Conservation (phyloP, 257 asterid genomes). For the Gynochthodes officinalis region DNA sequence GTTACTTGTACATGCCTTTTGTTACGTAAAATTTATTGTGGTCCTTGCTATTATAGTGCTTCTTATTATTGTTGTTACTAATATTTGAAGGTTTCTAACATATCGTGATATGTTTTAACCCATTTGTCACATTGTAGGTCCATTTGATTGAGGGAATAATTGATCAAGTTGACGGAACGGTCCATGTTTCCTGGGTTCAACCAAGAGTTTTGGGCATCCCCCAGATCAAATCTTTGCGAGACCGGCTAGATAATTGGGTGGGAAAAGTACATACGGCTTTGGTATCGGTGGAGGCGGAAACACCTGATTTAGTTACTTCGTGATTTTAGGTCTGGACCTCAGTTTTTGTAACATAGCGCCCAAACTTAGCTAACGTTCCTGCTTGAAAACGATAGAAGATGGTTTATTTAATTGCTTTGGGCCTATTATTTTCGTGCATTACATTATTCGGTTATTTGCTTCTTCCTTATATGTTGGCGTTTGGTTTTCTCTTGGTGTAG, state of each 20-base stretch:
- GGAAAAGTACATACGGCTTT: conserved; percentile 85
- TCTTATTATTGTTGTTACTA: too few relatives aligned
- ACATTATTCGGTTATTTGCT: not conserved
- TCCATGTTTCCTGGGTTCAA: conserved; percentile 92
- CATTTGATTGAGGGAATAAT: conserved; percentile 93
- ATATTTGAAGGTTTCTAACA: not conserved
- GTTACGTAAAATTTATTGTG: too few relatives aligned
- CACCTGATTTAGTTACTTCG: conserved; percentile 90
- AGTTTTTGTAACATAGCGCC: conserved; percentile 23
- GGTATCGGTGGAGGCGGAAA: conserved; percentile 91
- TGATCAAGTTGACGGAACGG: conserved; percentile 89
- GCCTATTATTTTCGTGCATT: not conserved
- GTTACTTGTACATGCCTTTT: not conserved
- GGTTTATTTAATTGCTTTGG: conserved; percentile 10
- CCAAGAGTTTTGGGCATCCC: conserved; percentile 89
- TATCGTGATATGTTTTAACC: not conserved
- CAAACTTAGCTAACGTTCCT: conserved; percentile 9
- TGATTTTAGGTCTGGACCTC: conserved; percentile 29
- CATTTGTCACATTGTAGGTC: conserved; percentile 43
- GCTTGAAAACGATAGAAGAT: conserved; percentile 4
- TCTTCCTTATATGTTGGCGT: not conserved
- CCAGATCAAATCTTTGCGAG: conserved; percentile 83
- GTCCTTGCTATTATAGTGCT: not conserved
- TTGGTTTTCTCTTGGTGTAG: not conserved
- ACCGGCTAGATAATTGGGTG: conserved; percentile 78